Evolutionary conservation across 2,329 filamentous ascomycete genomes (phyloP).

Genomic region (Blastomyces emzantsi): DNA sequence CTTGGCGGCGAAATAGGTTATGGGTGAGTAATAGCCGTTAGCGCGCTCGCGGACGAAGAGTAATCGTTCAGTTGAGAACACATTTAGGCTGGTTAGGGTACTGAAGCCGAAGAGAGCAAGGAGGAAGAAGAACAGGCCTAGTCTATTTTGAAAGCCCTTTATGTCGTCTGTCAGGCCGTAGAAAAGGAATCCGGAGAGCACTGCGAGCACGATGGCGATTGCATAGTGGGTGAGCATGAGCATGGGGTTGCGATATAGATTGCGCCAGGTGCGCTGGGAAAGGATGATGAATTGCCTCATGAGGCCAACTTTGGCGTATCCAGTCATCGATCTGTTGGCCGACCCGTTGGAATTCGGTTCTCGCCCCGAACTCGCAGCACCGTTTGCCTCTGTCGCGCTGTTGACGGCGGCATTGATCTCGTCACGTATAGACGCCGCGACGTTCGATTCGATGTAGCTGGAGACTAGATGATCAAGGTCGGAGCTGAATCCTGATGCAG

Average conservation of each 20-base stretch:
- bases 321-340: conserved; percentile 57
- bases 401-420: conserved; percentile 66
- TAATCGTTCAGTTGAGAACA: conserved; percentile 83
- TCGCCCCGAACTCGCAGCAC: conserved; percentile 50
- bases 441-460: conserved; percentile 67
- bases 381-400: conserved; percentile 58
- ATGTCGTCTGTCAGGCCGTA: conserved; percentile 96
- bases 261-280: conserved; percentile 87
- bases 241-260: conserved; percentile 94
- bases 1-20: conserved; percentile 92
- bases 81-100: conserved; percentile 84
- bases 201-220: conserved; percentile 87
- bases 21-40: conserved; percentile 90
- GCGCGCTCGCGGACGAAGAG: conserved; percentile 89
- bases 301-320: conserved; percentile 74
- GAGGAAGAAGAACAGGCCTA: conserved; percentile 96
- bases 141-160: conserved; percentile 91
- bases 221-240: conserved; percentile 98
- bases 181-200: conserved; percentile 91
- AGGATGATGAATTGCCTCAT: conserved; percentile 78
- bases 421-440: conserved; percentile 62
- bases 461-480: conserved; percentile 75
- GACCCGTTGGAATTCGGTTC: conserved; percentile 33
- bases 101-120: conserved; percentile 94
- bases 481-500: conserved; percentile 53